Percentiles rank a stretch among this genome's conserved stretches.
phyloP scores from a whole-genome alignment of 2,329 filamentous ascomycete genomes.

The Cladorrhinum sp. region DNA sequence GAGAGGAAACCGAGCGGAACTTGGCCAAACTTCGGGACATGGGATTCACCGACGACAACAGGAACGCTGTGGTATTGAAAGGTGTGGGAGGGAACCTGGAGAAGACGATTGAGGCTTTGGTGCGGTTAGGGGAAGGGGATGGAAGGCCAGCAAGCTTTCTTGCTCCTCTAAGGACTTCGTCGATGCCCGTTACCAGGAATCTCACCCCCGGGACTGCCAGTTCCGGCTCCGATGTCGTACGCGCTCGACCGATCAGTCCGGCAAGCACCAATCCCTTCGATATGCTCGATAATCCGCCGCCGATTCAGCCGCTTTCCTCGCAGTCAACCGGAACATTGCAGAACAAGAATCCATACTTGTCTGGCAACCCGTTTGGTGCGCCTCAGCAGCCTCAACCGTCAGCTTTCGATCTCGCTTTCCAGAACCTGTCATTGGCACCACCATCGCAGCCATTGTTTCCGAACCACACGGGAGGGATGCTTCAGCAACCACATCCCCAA shows the following conservation, averaged over 20 bases:
- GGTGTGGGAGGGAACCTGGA: slow-evolving; percentile 82
- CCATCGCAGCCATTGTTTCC: slow-evolving; percentile 62
- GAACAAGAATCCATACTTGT: slow-evolving; percentile 55
- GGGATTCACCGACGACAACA: slow-evolving; percentile 82
- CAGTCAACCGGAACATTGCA: slow-evolving; percentile 62
- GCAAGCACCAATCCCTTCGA: slow-evolving; percentile 67
- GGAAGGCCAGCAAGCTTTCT: slow-evolving; percentile 28
- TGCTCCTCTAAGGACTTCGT: slow-evolving; percentile 47
- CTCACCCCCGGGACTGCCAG: slow-evolving; percentile 51
- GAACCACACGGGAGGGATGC: slow-evolving; percentile 63
- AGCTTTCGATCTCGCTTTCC: slow-evolving; percentile 65
- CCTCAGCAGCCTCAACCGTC: slow-evolving; percentile 41
- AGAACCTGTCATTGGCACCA: slow-evolving; percentile 66
- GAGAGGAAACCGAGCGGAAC: slow-evolving; percentile 69
- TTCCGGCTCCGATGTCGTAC: slow-evolving; percentile 23
- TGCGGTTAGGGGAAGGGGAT: slow-evolving; percentile 71
- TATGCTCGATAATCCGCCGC: slow-evolving; percentile 55
- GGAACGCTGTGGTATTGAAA: slow-evolving; percentile 78
- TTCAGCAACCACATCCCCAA: slow-evolving; percentile 39
- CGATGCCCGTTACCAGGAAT: slow-evolving; percentile 26
- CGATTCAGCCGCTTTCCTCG: slow-evolving; percentile 57
- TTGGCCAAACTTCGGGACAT: slow-evolving; percentile 77
- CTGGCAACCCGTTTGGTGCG: slow-evolving; percentile 69
- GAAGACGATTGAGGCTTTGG: slow-evolving; percentile 77
- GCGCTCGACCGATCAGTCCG: slow-evolving; percentile 36